Percentiles rank a stretch among this genome's conserved stretches.
Evolutionary conservation across 2,329 filamentous ascomycete genomes (phyloP).

Genomic region (Paraphoma sp.): DNA sequence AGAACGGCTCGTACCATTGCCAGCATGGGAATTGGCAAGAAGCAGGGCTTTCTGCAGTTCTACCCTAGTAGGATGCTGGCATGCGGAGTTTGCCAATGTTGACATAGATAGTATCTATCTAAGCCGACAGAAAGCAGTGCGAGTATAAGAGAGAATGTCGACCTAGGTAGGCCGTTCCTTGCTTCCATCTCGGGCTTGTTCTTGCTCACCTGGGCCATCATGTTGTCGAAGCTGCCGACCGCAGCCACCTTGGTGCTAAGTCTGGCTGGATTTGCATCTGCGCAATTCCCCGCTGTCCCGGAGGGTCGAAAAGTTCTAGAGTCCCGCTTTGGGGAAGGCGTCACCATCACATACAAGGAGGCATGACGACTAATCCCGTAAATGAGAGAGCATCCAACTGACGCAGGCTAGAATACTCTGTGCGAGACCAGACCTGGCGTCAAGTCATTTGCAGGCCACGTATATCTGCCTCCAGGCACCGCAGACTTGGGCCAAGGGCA

Average conservation of each 20-base stretch:
- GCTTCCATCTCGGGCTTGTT: too few species aligned
- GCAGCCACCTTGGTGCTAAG: conserved; percentile 10
- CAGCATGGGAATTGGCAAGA: too few species aligned
- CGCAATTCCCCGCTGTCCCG: conserved; percentile 20
- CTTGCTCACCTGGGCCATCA: not conserved
- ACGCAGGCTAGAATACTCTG: conserved; percentile 46
- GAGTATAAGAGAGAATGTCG: too few species aligned
- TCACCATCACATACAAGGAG: conserved; percentile 34
- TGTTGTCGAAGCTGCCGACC: conserved; percentile 5
- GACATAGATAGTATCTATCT: not conserved
- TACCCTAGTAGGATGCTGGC: not conserved
- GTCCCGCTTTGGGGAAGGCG: conserved; percentile 29
- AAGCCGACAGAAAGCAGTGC: too few species aligned
- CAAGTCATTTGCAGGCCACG: conserved; percentile 61
- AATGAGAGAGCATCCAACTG: not conserved
- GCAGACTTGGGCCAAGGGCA: conserved; percentile 25
- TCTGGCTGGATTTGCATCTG: conserved; percentile 8
- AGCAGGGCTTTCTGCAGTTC: too few species aligned
- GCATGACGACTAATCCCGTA: conserved; percentile 6
- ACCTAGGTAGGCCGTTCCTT: too few species aligned
- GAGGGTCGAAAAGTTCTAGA: conserved; percentile 19
- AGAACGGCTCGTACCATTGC: not conserved
- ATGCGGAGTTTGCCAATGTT: not conserved
- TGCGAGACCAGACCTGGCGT: conserved; percentile 61
- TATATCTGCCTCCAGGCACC: conserved; percentile 33